Evolutionary conservation across 73 alveolate genomes (phyloP), one percentile per base, ranked within the genome.

Genomic region (Tetrahymena borealis): DNA sequence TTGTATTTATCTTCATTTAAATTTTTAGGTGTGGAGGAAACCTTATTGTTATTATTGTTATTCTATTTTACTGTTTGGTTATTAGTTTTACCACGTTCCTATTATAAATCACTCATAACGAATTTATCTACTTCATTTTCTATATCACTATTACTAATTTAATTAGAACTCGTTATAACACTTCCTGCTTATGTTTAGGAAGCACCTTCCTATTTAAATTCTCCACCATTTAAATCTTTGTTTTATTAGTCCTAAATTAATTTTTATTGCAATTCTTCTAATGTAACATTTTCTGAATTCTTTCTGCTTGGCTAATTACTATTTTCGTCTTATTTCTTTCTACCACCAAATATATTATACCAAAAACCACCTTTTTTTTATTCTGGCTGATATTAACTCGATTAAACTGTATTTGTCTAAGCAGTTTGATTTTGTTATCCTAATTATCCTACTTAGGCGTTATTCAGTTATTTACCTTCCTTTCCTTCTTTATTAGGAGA

Each of bases 251-350:
- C n/a, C 41, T 24, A 39, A 77, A 91, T 18, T 91, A 39, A 78
- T 78, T 91, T n/a, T 32, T n/a, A n/a, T 91, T 28, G 90, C 40
- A 8, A 78, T 94, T 91, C 91, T 91, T 79, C 93, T 94, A 16
- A 78, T 78, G 91, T 77, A 90, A 40, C 79, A 90, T 78, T 90
- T 91, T 79, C 91, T 91, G 33, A 94, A 79, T 78, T 94, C 79
- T 60, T 91, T 35, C 36, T 90, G 38, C 33, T 32, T 39, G 37
- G 43, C 92, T 40, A 79, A 91, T 33, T 94, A 90, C 38, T 91
- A 33, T 77, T 78, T 77, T 78, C 94, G 78, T 42, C 92, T 92
- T 93, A 35, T 60, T 90, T 91, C 40, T 40, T 90, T 78, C 92
- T 9, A 91, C 94, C 79, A 77, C 91, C 60, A 79, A 39, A 35